Evolutionary conservation across 768 basidiomycete genomes (phyloP), one percentile per base, ranked within the genome.

Genomic region (Hygrocybe coccinea): DNA sequence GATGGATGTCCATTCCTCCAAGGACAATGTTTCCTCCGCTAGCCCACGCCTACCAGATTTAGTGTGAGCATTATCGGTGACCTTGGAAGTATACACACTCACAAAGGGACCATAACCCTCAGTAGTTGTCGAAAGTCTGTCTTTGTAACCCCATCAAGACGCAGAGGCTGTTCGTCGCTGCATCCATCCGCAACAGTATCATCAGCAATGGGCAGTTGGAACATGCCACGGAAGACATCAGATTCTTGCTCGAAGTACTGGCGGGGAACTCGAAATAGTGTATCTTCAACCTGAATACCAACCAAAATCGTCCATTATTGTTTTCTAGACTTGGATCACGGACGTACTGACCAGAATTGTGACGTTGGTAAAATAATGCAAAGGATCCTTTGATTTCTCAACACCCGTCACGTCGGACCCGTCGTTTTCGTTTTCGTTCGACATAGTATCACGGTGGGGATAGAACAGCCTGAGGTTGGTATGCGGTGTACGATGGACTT

Each of bases 251-350:
- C 57, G 19, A 58, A 51, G 15, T 48, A 50, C n/a, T 50, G 53
- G 9, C 57, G 36, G 8, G 57, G 57, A 10, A 58, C 53, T 50
- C 49, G 34, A 46, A 58, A 58, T 37, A 58, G 41, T 9, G n/a
- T 22, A 19, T 39, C 54, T 25, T 50, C 57, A 25, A 58, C 57
- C 57, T 58, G 45, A 11, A 11, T n/a, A n/a, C n/a, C n/a, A n/a
- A n/a, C n/a, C n/a, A n/a, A n/a, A n/a, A n/a, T n/a, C n/a, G n/a
- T n/a, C n/a, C n/a, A n/a, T n/a, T n/a, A n/a, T n/a, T n/a, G n/a
- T n/a, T n/a, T n/a, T n/a, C n/a, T n/a, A n/a, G n/a, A n/a, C n/a
- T n/a, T n/a, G n/a, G n/a, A n/a, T n/a, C n/a, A n/a, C n/a, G n/a
- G n/a, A n/a, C n/a, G n/a, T n/a, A n/a, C n/a, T n/a, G n/a, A n/a